phyloP scores from a whole-genome alignment of 169 alveolate genomes.

The Plasmodium billcollinsi region DNA sequence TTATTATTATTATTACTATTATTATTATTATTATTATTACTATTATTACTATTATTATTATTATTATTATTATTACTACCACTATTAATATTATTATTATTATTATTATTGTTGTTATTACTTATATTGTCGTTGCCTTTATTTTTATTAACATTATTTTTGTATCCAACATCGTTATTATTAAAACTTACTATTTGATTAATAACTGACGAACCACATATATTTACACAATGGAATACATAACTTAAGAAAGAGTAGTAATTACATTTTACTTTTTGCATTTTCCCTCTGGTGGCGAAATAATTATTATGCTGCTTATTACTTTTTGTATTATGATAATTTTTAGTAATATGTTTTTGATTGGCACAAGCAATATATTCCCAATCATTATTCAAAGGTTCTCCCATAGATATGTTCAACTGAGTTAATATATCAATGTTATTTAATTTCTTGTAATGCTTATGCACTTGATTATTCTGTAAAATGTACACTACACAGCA shows the following conservation, averaged over 20 bases:
- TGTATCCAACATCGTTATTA: constrained; percentile 12
- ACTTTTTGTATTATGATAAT: background rate
- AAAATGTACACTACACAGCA: constrained; percentile 58
- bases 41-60: constrained; percentile 33
- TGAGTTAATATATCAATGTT: constrained; percentile 64
- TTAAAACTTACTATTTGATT: constrained; percentile 37
- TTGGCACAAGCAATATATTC: background rate
- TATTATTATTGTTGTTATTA: constrained; percentile 47
- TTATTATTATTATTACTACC: constrained; percentile 42
- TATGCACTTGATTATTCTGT: constrained; percentile 43
- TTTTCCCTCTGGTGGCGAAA: background rate
- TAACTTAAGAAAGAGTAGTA: constrained; percentile 45
- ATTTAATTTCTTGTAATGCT: constrained; percentile 21
- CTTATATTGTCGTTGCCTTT: constrained; percentile 23
- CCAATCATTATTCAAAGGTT: background rate
- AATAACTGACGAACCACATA: constrained; percentile 68
- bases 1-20: constrained; percentile 25
- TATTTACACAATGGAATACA: constrained; percentile 47
- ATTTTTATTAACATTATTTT: constrained; percentile 19
- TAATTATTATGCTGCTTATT: background rate
- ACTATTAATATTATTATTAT: constrained; percentile 40
- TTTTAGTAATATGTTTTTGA: background rate
- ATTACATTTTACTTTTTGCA: constrained; percentile 30
- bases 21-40: constrained; percentile 52
- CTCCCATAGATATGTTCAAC: constrained; percentile 16